Evolutionary conservation across 495 filamentous ascomycete genomes (phyloP), one percentile per base, ranked within the genome.

Genomic region (Penicillium lagena): DNA sequence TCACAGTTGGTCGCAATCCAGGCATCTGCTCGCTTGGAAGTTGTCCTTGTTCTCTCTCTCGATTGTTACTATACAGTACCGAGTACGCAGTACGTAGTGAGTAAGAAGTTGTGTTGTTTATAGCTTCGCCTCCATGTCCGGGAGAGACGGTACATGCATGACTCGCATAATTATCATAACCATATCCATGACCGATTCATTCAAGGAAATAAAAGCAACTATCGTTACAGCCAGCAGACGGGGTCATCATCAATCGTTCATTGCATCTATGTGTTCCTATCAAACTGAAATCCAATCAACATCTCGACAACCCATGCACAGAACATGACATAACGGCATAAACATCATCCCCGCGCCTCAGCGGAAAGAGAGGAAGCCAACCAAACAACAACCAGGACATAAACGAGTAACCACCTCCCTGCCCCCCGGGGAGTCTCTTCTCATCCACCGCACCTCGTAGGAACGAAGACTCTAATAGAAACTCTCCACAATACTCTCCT

Each of bases 401-500:
- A 22, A 22, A 22, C 22, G 22, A 22, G 22, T 22, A 22, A 22
- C 22, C n/a, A n/a, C n/a, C n/a, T n/a, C n/a, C n/a, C n/a, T n/a
- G n/a, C n/a, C n/a, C n/a, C n/a, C n/a, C n/a, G n/a, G n/a, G n/a
- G n/a, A n/a, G n/a, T n/a, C n/a, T 22, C 22, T 22, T 22, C 4
- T 22, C 22, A 22, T 22, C 22, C 22, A 22, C 22, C 22, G 22
- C 22, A 22, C 4, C 22, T 22, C 13, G 6, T 10, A 50, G 13
- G 9, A 43, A 42, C 34, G 17, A 49, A 44, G 27, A 40, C 27
- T 41, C 78, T 75, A 98, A 67, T 98, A 98, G 68, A 96, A 98
- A 51, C 85, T 90, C 78, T 98, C 93, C 44, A 98, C 93, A 78
- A 98, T 94, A 37, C 90, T 89, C 64, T 96, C 90, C 80, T 95